These are phyloP conservation scores for Pleurotus platypus DNA, from an alignment of 768 basidiomycete genomes.

Conservation along the genomic window DNA sequence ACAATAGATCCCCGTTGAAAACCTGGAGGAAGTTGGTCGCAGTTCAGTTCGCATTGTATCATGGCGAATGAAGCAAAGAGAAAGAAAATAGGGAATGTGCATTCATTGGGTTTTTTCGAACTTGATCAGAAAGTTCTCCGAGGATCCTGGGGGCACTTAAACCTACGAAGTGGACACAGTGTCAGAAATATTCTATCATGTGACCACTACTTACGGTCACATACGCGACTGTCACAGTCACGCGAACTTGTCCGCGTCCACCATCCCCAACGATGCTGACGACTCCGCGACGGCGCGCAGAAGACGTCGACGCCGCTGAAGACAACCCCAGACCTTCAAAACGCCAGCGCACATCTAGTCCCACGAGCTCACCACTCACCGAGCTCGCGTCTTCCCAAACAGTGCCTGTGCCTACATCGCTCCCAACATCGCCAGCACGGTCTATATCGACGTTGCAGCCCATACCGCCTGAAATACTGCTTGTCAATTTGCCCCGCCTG, in stretches of 20 bases:
- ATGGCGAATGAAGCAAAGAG: too few species aligned
- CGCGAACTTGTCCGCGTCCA: not conserved
- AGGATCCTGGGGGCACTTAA: too few species aligned
- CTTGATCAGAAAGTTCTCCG: too few species aligned
- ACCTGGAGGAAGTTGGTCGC: too few species aligned
- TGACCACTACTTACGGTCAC: too few species aligned
- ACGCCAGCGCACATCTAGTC: not conserved
- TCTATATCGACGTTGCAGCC: not conserved
- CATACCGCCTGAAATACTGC: slow-evolving; percentile 40
- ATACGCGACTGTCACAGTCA: too few species aligned
- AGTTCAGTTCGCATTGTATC: too few species aligned
- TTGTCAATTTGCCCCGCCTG: slow-evolving; percentile 59
- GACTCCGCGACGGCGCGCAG: not conserved
- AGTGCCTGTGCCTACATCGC: not conserved
- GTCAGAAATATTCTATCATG: too few species aligned
- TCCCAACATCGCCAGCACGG: not conserved
- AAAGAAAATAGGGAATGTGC: too few species aligned
- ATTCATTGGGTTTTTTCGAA: too few species aligned
- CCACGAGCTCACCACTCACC: slow-evolving; percentile 2
- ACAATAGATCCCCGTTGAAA: too few species aligned
- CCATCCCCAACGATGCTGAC: not conserved
- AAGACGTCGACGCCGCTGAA: not conserved
- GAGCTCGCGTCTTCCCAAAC: slow-evolving; percentile 4
- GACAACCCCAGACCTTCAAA: slow-evolving; percentile 1
- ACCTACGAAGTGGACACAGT: too few species aligned